Base-by-base conservation (phyloP, 495 filamentous ascomycete genomes). In the Durotheca rogersii region DNA sequence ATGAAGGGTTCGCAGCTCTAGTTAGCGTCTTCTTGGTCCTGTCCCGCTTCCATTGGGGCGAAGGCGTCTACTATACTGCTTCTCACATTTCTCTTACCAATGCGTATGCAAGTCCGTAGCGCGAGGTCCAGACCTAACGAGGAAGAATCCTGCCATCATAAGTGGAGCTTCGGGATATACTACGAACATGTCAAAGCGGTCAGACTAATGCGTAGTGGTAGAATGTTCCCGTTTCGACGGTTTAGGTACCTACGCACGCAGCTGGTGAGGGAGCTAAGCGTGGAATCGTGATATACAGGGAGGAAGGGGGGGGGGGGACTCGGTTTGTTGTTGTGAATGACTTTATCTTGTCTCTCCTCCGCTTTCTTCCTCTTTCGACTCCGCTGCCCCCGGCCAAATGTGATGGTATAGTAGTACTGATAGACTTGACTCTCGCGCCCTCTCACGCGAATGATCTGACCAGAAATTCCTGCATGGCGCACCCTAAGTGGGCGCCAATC, bases 1-100 rank as follows among this genome's bases (percentile, higher is more conserved):
- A 56, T 56, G 12, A 38, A 51, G 45, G 51, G 53, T 56, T 56
- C 56, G 45, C 45, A 54, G 44, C 44, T 42, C 41, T 59, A 47
- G 50, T 37, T 59, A 47, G 50, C 46, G 51, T 33, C 41, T 41
- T 29, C n/a, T n/a, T n/a, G n/a, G 40, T 53, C 34, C 34, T 21
- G 32, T 23, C 25, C 23, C n/a, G n/a, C 27, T 27, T 48, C 23
- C 20, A 47, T 19, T 17, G 17, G n/a, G n/a, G n/a, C n/a, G n/a
- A n/a, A n/a, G n/a, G n/a, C n/a, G n/a, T n/a, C n/a, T n/a, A n/a
- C n/a, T n/a, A n/a, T n/a, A n/a, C n/a, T n/a, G n/a, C n/a, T n/a
- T n/a, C n/a, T n/a, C n/a, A n/a, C n/a, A n/a, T n/a, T n/a, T n/a
- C n/a, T n/a, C n/a, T n/a, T n/a, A n/a, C n/a, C n/a, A n/a, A n/a